Evolutionary conservation across 1,139 yeast species (phyloP), one percentile per base, ranked within the genome.

Genomic region (Zhuliangozyma parablackwelliae): DNA sequence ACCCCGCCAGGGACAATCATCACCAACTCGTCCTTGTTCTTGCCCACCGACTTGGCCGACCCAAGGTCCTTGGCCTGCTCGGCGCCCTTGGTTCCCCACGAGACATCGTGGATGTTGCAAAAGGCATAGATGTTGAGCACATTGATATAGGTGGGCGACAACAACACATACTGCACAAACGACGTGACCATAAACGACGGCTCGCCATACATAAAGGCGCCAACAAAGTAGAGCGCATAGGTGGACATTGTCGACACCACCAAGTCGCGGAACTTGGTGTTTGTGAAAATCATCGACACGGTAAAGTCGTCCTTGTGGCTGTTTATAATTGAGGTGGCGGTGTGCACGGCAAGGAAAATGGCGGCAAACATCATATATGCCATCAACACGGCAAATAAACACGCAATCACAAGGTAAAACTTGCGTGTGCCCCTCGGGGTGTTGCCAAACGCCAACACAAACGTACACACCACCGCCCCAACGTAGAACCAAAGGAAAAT

Each of bases 21-120:
- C 30, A 83, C 75, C 47, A 80, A 80, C 47, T 85, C 81, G 42
- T 85, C 81, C 53, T 86, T 46, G 44, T 69, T 64, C 11, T 38
- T 36, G 44, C 76, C 71, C 7, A 76, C 64, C 31, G 64, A 57
- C 44, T 76, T 78, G 26, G 89, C 92, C 21, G 75, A 73, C 37
- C 95, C 95, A 47, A 85, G 68, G 59, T 83, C 89, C 47, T 71
- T 71, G 39, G 78, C 78, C 30, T 65, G 68, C 25, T 77, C 78
- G 38, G 74, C 85, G 23, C 88, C 90, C 57, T 85, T 83, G 21
- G 92, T 85, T 54, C 95, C 95, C 95, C 95, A 85, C 0, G 92
- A 81, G 35, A 85, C 82, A 61, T 85, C 95, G 58, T 85, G 90
- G 48, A 84, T 82, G 56, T 85, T 85, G 67, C 94, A 84, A 59